These are phyloP conservation scores for Nakazawaea ambrosiae DNA, from an alignment of 805 yeast genomes.

Conservation along the genomic window DNA sequence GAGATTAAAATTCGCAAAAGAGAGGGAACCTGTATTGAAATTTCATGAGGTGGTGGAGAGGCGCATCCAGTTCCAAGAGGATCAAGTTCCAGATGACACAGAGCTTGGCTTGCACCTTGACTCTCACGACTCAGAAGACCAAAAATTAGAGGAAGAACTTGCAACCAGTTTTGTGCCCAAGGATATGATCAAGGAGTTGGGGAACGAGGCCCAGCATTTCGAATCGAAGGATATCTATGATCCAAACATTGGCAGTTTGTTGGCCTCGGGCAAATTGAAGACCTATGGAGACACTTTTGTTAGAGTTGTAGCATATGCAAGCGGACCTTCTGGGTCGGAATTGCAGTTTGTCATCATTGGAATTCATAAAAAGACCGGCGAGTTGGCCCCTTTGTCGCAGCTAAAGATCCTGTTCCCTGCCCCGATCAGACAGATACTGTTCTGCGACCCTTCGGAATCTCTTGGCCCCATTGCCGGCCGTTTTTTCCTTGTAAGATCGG, in stretches of 20 bases:
- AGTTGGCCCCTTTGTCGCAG: too few relatives aligned
- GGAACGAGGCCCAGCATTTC: background rate
- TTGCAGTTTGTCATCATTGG: too few relatives aligned
- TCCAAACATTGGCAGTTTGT: background rate
- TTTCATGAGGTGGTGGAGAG: background rate
- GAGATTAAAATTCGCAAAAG: too few relatives aligned
- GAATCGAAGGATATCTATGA: conserved; percentile 1
- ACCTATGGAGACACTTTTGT: background rate
- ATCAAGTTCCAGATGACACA: too few relatives aligned
- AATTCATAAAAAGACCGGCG: too few relatives aligned
- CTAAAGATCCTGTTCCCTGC: conserved; percentile 17
- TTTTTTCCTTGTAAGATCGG: conserved; percentile 24
- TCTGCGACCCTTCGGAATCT: conserved; percentile 11
- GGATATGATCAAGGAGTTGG: background rate
- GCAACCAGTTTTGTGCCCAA: too few relatives aligned
- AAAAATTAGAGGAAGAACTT: too few relatives aligned
- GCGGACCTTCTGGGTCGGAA: background rate
- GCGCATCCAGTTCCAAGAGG: too few relatives aligned
- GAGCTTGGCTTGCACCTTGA: too few relatives aligned
- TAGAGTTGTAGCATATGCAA: background rate
- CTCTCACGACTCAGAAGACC: too few relatives aligned
- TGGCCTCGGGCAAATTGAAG: background rate
- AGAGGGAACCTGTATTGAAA: conserved; percentile 21
- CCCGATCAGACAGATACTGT: conserved; percentile 28
- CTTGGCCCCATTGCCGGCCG: conserved; percentile 12